A percentile compares a stretch with the other conserved stretches of the same genome.
Conservation (phyloP, 2,329 filamentous ascomycete genomes). For the Colletotrichum sp. region DNA sequence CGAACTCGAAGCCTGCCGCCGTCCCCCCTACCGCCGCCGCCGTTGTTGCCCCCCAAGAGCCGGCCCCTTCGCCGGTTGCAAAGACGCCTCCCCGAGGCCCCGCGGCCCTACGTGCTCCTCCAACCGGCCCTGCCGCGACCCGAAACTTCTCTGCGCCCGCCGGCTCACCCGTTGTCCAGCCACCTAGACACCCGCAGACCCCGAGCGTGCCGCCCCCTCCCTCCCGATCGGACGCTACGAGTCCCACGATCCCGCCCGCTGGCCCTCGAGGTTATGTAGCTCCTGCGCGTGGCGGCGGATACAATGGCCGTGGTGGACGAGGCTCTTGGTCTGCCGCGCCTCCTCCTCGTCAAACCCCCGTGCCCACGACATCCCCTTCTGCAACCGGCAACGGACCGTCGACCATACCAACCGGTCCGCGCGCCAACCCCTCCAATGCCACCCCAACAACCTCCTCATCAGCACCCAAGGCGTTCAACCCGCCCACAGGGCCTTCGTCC, state of each 20-base stretch:
- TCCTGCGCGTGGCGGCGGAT: constrained; percentile 47
- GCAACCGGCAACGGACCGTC: constrained; percentile 40
- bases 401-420: constrained; percentile 54
- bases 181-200: constrained; percentile 37
- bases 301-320: constrained; percentile 48
- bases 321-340: constrained; percentile 44
- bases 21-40: constrained; percentile 17
- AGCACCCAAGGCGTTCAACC: constrained; percentile 56
- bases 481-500: constrained; percentile 58
- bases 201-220: constrained; percentile 32
- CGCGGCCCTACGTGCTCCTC: constrained; percentile 56
- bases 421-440: constrained; percentile 38
- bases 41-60: constrained; percentile 28
- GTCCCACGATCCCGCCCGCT: constrained; percentile 55
- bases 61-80: constrained; percentile 27
- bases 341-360: constrained; percentile 32
- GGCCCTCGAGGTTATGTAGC: constrained; percentile 61
- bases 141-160: constrained; percentile 44
- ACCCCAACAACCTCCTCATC: constrained; percentile 42
- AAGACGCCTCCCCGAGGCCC: constrained; percentile 61
- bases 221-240: constrained; percentile 43
- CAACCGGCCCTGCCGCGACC: constrained; percentile 46
- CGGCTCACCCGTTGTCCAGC: constrained; percentile 38
- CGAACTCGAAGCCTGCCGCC: constrained; percentile 7
- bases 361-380: constrained; percentile 41